Conservation (phyloP, 2,329 filamentous ascomycete genomes). For the Fusarium coffeatum region DNA sequence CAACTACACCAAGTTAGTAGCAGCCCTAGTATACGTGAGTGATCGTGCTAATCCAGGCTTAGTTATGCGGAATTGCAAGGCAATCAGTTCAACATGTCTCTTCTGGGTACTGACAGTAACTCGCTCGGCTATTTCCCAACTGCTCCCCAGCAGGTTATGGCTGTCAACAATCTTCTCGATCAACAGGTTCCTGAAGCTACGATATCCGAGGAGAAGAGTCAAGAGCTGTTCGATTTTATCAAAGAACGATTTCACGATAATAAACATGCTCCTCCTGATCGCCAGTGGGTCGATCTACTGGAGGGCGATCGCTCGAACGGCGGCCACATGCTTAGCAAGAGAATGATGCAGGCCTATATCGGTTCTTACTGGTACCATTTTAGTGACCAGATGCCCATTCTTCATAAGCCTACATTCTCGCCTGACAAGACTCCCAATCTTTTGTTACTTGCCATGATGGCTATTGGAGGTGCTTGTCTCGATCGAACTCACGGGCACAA, state of each 20-base stretch:
- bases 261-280: conserved; percentile 77
- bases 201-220: conserved; percentile 88
- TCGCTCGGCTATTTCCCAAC: conserved; percentile 68
- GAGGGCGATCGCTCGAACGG: conserved; percentile 79
- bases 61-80: conserved; percentile 66
- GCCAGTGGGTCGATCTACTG: conserved; percentile 80
- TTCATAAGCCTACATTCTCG: conserved; percentile 94
- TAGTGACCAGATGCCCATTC: conserved; percentile 91
- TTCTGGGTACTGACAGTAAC: conserved; percentile 60
- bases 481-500: conserved; percentile 83
- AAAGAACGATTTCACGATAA: conserved; percentile 83
- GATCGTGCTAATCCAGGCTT: conserved; percentile 41
- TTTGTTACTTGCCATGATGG: conserved; percentile 88
- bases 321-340: conserved; percentile 78
- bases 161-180: conserved; percentile 86
- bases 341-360: conserved; percentile 97
- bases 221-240: conserved; percentile 85
- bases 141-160: conserved; percentile 84
- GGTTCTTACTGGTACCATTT: conserved; percentile 95
- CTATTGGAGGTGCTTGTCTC: conserved; percentile 89
- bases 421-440: conserved; percentile 88
- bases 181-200: conserved; percentile 81
- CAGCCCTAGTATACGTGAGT: neutral
- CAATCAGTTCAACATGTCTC: conserved; percentile 57
- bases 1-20: conserved; percentile 60